Percentiles rank a stretch among this genome's conserved stretches.
Conservation (phyloP, 2,329 filamentous ascomycete species). For the Alternaria conjuncta region DNA sequence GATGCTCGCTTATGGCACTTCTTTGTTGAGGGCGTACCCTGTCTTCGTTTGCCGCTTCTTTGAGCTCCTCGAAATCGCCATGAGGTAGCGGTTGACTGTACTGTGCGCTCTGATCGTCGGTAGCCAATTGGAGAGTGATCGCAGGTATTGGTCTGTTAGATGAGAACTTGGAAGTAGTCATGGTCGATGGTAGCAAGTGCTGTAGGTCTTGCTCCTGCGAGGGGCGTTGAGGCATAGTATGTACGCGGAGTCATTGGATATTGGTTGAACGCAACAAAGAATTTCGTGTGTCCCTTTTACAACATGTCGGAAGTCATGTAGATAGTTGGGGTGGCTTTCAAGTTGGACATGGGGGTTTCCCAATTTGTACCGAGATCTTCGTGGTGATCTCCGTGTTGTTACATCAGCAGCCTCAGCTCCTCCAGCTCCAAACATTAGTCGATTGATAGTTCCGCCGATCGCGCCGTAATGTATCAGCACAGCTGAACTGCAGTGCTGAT, state of each 20-base stretch:
- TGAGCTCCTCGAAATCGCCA: slow-evolving; percentile 24
- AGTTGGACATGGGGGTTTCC: background rate
- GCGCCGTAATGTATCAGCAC: background rate
- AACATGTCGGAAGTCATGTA: background rate
- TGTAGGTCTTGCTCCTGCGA: background rate
- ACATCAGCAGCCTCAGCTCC: background rate
- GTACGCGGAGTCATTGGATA: background rate
- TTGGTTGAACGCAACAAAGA: background rate
- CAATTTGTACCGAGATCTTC: background rate
- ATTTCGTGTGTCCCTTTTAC: background rate
- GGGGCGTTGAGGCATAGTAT: background rate
- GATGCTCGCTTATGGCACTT: background rate
- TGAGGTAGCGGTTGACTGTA: slow-evolving; percentile 10
- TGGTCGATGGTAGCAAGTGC: background rate
- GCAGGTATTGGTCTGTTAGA: slow-evolving; percentile 12
- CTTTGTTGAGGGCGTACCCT: slow-evolving; percentile 15
- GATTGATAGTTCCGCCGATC: background rate
- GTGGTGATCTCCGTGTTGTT: background rate
- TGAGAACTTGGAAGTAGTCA: background rate
- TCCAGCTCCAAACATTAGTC: slow-evolving; percentile 1
- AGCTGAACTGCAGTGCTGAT: slow-evolving; percentile 18
- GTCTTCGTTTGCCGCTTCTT: slow-evolving; percentile 26
- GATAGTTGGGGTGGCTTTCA: background rate
- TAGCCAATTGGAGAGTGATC: slow-evolving; percentile 21
- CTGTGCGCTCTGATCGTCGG: background rate